These are phyloP conservation scores for Candida corydali DNA, from an alignment of 805 yeast species.

Conservation along the genomic window DNA sequence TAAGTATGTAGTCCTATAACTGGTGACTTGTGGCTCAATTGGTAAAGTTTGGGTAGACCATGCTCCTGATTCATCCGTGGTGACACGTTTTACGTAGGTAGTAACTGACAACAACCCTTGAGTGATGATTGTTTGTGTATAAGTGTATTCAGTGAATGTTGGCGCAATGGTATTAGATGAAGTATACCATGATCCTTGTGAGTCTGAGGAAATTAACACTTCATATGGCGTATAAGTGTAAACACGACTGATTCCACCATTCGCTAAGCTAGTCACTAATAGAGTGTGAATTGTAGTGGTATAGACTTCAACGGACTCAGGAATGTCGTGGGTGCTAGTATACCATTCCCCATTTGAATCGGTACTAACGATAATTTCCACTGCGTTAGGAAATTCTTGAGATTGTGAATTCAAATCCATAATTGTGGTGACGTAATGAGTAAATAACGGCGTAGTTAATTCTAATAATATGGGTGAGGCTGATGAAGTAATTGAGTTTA, in stretches of 20 bases:
- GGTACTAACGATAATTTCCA: slow-evolving; percentile 6
- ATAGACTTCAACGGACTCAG: neutral
- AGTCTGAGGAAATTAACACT: slow-evolving; percentile 2
- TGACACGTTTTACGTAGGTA: neutral
- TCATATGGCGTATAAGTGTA: neutral
- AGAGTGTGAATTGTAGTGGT: slow-evolving; percentile 8
- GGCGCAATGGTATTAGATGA: slow-evolving; percentile 2
- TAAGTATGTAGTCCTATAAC: neutral
- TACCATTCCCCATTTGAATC: neutral
- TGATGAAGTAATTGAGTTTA: slow-evolving; percentile 5
- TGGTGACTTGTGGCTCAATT: neutral
- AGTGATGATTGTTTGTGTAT: neutral
- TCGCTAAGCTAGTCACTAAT: neutral
- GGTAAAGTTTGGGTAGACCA: neutral
- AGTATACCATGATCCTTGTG: slow-evolving; percentile 2
- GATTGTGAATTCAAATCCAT: slow-evolving; percentile 3
- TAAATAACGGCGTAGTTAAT: neutral
- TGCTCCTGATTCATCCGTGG: neutral
- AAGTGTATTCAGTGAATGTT: neutral
- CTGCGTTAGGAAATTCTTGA: neutral
- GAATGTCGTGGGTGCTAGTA: neutral
- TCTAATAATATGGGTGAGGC: neutral
- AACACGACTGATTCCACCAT: neutral
- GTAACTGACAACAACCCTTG: neutral
- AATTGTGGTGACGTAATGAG: neutral